These are phyloP conservation scores for Sporothrix phasma DNA, from an alignment of 2,329 filamentous ascomycete genomes.

Conservation along the genomic window DNA sequence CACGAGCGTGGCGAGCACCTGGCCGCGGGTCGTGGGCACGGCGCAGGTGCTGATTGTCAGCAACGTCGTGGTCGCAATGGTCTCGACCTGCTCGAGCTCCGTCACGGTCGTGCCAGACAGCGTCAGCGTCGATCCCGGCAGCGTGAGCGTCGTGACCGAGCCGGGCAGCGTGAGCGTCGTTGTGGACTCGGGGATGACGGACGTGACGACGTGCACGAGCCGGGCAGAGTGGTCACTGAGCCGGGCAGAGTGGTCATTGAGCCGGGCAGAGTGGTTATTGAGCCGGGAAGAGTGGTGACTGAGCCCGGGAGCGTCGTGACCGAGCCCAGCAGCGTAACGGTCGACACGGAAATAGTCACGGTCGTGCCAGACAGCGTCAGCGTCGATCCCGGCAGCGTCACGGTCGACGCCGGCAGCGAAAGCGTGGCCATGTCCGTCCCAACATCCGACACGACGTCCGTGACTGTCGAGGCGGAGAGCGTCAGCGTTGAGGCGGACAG, in stretches of 20 bases:
- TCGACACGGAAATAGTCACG: not conserved
- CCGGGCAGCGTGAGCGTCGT: not conserved
- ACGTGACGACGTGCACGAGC: conserved; percentile 14
- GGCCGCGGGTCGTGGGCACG: conserved; percentile 28
- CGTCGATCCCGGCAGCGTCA: conserved; percentile 8
- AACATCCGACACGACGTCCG: conserved; percentile 2
- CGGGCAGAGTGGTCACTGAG: conserved; percentile 8
- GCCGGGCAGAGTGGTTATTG: conserved; percentile 10
- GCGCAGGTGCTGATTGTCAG: conserved; percentile 33
- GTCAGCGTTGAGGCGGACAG: conserved; percentile 8
- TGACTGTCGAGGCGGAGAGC: conserved; percentile 10
- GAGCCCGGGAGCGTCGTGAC: conserved; percentile 5
- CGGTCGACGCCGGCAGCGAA: not conserved
- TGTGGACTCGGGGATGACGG: conserved; percentile 14
- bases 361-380: conserved; percentile 1
- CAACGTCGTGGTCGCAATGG: conserved; percentile 1
- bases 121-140: conserved; percentile 5
- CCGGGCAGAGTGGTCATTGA: conserved; percentile 8
- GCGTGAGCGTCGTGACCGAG: too few relatives aligned
- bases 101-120: not conserved
- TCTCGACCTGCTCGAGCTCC: not conserved
- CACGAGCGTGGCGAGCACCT: conserved; percentile 22
- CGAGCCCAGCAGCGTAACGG: not conserved
- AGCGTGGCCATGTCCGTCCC: conserved; percentile 1
- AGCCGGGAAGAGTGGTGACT: conserved; percentile 14